Base-by-base conservation (phyloP, 306 rosid genomes). In the Castanospermum australe region DNA sequence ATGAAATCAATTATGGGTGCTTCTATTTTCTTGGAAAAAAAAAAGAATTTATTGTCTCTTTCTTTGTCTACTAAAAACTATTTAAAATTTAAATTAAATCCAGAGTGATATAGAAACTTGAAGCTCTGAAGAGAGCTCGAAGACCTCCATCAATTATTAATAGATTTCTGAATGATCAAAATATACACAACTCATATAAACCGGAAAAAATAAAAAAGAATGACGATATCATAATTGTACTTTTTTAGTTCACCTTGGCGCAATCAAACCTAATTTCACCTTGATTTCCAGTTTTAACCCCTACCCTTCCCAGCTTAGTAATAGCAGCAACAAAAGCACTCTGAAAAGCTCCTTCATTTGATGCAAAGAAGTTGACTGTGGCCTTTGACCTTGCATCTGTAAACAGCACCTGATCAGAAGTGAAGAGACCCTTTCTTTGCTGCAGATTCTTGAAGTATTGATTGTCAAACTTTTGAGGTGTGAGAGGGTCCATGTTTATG, bases 241-340 rank as follows among this genome's bases (percentile, higher is more conserved):
- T 41, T 22, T 25, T 71, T 79, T 77, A 85, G 76, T 88, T 88
- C 1, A 89, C 78, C 55, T 54, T 54, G 5, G 86, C 20, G 72
- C 97, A 95, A 75, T 91, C 90, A 45, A 67, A 56, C 75, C 98
- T 84, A 76, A 93, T 89, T 79, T 95, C 97, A 8, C 96, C 98
- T 41, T 85, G 84, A 35, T 78, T 87, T 52, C 90, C 91, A 41
- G 94, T 90, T 82, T 83, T 87, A 22, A 95, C 87, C 20, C 94
- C 98, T 12, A 93, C 84, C 45, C 91, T 73, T 36, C 97, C 99
- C 76, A 95, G 82, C 87, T 84, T 93, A 22, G 89, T 95, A 3
- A 93, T 91, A 17, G 99, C 99, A 64, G 45, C 11, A 48, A 80
- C 79, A 87, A 82, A 96, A 86, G 87, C 97, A 28, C 12, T 64